phyloP scores from a whole-genome alignment of 192 early-diverging fungal genomes.

The Coemansia furcata region DNA sequence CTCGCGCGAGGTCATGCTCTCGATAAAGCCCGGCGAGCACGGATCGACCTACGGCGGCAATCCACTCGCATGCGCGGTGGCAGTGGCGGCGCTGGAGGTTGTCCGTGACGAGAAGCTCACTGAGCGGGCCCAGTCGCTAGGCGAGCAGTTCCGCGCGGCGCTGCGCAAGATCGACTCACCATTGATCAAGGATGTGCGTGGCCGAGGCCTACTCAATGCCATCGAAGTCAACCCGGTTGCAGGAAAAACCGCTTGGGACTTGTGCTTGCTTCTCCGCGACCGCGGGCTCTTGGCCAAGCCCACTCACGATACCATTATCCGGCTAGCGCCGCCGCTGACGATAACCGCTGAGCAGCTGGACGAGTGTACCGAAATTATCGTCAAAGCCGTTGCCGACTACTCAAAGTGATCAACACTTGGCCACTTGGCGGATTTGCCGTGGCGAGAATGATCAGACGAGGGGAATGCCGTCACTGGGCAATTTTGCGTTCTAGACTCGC shows the following conservation, averaged over 20 bases:
- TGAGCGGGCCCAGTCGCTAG: slow-evolving; percentile 74
- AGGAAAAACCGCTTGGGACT: slow-evolving; percentile 93
- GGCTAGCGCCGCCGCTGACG: slow-evolving; percentile 90
- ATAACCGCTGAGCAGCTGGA: slow-evolving; percentile 91
- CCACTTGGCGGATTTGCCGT: too few species aligned
- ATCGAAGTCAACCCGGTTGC: slow-evolving; percentile 88
- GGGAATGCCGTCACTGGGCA: neutral
- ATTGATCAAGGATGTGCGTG: slow-evolving; percentile 78
- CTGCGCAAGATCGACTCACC: slow-evolving; percentile 76
- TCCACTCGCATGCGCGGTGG: slow-evolving; percentile 90
- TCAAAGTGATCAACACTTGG: slow-evolving; percentile 5
- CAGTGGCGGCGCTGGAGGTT: slow-evolving; percentile 92
- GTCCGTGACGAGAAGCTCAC: slow-evolving; percentile 91
- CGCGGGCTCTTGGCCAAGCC: slow-evolving; percentile 96
- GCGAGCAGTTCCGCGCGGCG: slow-evolving; percentile 78
- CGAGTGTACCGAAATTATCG: slow-evolving; percentile 78
- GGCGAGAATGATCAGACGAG: neutral
- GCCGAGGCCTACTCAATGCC: slow-evolving; percentile 92
- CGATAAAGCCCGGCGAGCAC: slow-evolving; percentile 89
- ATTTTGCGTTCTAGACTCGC: neutral
- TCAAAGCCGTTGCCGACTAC: slow-evolving; percentile 67
- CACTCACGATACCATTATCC: slow-evolving; percentile 97
- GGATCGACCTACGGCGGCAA: slow-evolving; percentile 98
- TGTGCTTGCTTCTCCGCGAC: slow-evolving; percentile 90
- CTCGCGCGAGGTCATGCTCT: slow-evolving; percentile 76